Percentiles rank a stretch among this genome's conserved stretches.
Evolutionary conservation across 768 basidiomycete genomes (phyloP).

Genomic region (Mrakia hoshinonis): DNA sequence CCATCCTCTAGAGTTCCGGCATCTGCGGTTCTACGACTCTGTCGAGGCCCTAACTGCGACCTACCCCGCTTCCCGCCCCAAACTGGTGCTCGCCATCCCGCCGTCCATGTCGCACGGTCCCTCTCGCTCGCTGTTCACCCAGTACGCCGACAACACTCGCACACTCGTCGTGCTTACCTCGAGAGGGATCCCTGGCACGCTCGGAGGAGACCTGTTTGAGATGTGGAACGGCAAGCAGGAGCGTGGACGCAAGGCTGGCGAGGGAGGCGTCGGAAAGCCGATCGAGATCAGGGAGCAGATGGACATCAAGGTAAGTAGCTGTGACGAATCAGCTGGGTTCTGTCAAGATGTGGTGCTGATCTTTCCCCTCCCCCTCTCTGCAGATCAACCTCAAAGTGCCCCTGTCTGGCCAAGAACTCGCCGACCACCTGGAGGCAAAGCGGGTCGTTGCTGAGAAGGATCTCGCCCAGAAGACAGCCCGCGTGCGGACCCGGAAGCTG

Average conservation of each 20-base stretch:
- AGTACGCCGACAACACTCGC: slow-evolving; percentile 71
- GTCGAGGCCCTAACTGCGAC: slow-evolving; percentile 69
- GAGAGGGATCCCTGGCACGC: slow-evolving; percentile 67
- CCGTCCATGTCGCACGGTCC: slow-evolving; percentile 87
- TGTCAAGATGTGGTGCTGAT: background rate
- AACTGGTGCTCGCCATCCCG: slow-evolving; percentile 87
- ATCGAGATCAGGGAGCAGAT: slow-evolving; percentile 69
- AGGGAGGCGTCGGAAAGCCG: slow-evolving; percentile 77
- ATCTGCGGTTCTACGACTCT: slow-evolving; percentile 83
- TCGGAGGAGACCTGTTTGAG: slow-evolving; percentile 69
- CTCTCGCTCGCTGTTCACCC: slow-evolving; percentile 72
- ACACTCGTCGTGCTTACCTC: slow-evolving; percentile 82
- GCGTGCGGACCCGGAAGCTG: slow-evolving; percentile 74
- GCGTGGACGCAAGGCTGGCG: slow-evolving; percentile 75
- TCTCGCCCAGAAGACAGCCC: slow-evolving; percentile 72
- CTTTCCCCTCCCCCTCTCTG: background rate
- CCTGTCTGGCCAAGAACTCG: slow-evolving; percentile 77
- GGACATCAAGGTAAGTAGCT: slow-evolving; percentile 52
- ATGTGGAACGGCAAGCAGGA: slow-evolving; percentile 77
- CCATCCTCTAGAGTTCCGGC: slow-evolving; percentile 65
- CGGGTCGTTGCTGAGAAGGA: slow-evolving; percentile 69
- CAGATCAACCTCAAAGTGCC: slow-evolving; percentile 85
- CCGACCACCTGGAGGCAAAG: slow-evolving; percentile 66
- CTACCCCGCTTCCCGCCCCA: slow-evolving; percentile 79
- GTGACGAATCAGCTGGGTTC: background rate